Base-by-base conservation (phyloP, 2,329 filamentous ascomycete genomes). In the Juglanconis sp. region DNA sequence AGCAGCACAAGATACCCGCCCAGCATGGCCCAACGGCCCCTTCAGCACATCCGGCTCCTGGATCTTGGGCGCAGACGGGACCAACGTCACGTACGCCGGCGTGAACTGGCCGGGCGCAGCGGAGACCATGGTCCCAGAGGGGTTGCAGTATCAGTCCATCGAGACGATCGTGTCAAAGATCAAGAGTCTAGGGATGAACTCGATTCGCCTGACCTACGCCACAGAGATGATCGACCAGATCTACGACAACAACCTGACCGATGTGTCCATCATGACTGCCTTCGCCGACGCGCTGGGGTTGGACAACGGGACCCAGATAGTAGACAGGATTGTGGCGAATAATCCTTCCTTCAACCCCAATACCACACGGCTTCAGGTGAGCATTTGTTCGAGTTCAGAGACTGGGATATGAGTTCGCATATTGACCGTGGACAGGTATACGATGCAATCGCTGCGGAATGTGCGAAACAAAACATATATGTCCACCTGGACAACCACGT, bases 81-180 rank as follows among this genome's bases (percentile, higher is more conserved):
- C 74, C 2, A 75, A 73, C 38, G 71, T 85, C 38, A 79, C 75
- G 6, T 79, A 81, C 58, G 83, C 80, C 4, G 84, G 85, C 0
- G 78, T 79, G 11, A 88, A 88, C 65, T 88, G 85, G 85, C 83
- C 85, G 0, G 85, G 84, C 0, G 79, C 82, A 15, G 79, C 78
- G 49, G 84, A 87, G 49, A 78, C 81, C n/a, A 87, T 88, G 85
- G 76, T 88, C 0, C 85, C 85, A 0, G 85, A 88, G 64, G 86
- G 86, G 3, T 76, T 88, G 2, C 84, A 87, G 68, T 86, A 86
- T 70, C 79, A 81, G 40, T 87, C 84, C 0, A 76, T 88, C 52
- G 73, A 76, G 42, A 73, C 71, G 7, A 81, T 88, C 40, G 79
- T 87, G 0, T 71, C 77, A 3, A 80, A 80, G 71, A 78, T 87